phyloP scores from a whole-genome alignment of 257 asterid genomes.

The Agastache rugosa region DNA sequence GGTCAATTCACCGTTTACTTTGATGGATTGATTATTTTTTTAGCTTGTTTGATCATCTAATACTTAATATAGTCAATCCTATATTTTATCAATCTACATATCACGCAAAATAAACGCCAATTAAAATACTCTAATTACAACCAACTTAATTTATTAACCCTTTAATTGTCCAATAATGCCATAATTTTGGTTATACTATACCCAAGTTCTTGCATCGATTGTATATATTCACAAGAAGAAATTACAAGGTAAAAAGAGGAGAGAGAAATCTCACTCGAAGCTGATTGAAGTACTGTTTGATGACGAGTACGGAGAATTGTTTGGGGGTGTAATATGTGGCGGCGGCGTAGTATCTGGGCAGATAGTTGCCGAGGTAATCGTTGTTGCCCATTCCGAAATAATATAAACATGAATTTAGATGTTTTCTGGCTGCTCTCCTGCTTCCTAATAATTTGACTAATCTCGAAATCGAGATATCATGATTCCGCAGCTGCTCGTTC shows the following conservation, averaged over 20 bases:
- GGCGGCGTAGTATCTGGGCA: conserved; percentile 36
- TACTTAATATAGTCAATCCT: too few species aligned
- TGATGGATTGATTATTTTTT: too few species aligned
- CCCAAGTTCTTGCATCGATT: not conserved
- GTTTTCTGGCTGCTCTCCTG: conserved; percentile 4
- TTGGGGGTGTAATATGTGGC: conserved; percentile 34
- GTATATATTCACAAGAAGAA: not conserved
- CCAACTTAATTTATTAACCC: too few species aligned
- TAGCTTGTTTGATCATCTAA: too few species aligned
- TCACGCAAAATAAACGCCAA: too few species aligned
- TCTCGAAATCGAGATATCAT: conserved; percentile 27
- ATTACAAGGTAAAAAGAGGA: not conserved
- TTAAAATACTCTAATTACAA: too few species aligned
- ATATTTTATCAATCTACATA: too few species aligned
- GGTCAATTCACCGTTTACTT: too few species aligned
- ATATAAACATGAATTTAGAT: conserved; percentile 40
- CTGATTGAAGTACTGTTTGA: conserved; percentile 37
- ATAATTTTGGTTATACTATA: too few species aligned
- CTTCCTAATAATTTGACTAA: conserved; percentile 31
- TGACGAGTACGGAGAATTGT: conserved; percentile 38
- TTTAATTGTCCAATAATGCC: too few species aligned
- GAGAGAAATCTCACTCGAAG: conserved; percentile 34
- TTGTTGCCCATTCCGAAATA: conserved; percentile 45
- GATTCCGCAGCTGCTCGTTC: conserved; percentile 40
- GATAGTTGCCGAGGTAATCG: conserved; percentile 44